Evolutionary conservation across 345 rosid species (phyloP).

Genomic region (Euphorbia peplus): DNA sequence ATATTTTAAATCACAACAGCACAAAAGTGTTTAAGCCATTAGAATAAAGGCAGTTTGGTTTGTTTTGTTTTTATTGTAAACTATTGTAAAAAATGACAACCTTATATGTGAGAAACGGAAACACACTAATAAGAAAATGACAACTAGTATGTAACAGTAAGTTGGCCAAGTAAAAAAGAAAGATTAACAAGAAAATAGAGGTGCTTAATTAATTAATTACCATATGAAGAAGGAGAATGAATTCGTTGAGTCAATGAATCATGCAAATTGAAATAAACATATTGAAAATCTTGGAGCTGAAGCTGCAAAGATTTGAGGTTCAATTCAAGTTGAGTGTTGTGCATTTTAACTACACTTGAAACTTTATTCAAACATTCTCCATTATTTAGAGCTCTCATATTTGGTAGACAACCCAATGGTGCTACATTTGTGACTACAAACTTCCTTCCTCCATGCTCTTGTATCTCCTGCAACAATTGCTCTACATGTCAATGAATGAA

Average conservation of each 20-base stretch:
- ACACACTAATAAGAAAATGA: no score
- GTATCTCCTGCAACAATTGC: constrained; percentile 7
- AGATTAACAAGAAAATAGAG: no score
- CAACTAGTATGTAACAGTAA: no score
- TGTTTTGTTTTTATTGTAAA: no score
- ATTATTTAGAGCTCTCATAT: background rate
- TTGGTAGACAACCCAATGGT: background rate
- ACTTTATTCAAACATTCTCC: background rate
- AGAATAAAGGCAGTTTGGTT: no score
- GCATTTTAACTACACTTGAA: constrained; percentile 3
- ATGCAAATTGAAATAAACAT: constrained; percentile 16
- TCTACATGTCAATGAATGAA: no score
- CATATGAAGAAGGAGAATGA: constrained; percentile 20
- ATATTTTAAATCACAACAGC: no score
- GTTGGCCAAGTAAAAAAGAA: no score
- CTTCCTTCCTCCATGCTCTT: background rate
- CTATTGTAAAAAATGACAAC: background rate
- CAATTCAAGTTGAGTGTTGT: constrained; percentile 11
- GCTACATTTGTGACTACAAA: constrained; percentile 2
- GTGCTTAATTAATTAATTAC: constrained; percentile 3
- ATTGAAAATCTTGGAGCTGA: constrained; percentile 10
- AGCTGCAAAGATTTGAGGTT: constrained; percentile 8
- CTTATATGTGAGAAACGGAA: no score
- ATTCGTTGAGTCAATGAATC: constrained; percentile 1
- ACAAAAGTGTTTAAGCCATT: no score